These are phyloP conservation scores for Pseudogymnoascus sp. DNA, from an alignment of 2,329 filamentous ascomycete genomes.

Conservation along the genomic window DNA sequence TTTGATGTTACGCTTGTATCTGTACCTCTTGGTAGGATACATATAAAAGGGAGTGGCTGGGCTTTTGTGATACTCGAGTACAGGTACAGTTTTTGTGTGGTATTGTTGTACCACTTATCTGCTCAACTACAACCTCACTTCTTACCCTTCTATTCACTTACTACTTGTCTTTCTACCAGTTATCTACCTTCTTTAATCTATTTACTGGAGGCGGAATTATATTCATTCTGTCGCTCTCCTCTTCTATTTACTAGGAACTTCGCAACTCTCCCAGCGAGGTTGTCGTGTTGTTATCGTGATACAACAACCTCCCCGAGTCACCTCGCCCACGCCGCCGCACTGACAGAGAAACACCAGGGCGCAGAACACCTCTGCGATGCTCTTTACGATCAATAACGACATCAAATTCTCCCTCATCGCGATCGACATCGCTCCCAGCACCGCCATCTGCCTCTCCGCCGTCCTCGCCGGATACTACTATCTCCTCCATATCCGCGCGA, in stretches of 20 bases:
- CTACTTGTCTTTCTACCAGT: neutral
- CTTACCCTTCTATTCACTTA: neutral
- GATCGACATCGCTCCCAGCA: constrained; percentile 25
- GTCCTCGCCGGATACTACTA: constrained; percentile 24
- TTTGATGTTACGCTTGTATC: neutral
- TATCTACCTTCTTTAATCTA: constrained; percentile 1
- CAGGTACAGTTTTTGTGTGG: neutral
- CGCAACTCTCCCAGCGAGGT: neutral
- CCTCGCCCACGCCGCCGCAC: neutral
- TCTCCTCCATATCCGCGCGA: constrained; percentile 22
- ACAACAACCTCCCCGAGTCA: neutral
- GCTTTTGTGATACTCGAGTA: constrained; percentile 3
- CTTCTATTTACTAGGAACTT: neutral
- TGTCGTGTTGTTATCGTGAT: neutral
- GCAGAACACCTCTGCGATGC: constrained; percentile 9
- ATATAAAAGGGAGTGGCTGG: neutral
- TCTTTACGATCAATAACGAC: constrained; percentile 23
- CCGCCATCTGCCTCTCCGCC: constrained; percentile 20
- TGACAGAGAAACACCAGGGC: neutral
- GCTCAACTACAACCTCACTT: neutral
- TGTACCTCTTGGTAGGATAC: neutral
- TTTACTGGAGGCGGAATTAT: neutral
- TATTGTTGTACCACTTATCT: neutral
- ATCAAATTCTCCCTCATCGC: constrained; percentile 25
- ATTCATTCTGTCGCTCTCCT: neutral